Percentiles rank a stretch among this genome's conserved stretches.
Conservation (phyloP, 768 basidiomycete genomes). For the Pisolithus marmoratus region DNA sequence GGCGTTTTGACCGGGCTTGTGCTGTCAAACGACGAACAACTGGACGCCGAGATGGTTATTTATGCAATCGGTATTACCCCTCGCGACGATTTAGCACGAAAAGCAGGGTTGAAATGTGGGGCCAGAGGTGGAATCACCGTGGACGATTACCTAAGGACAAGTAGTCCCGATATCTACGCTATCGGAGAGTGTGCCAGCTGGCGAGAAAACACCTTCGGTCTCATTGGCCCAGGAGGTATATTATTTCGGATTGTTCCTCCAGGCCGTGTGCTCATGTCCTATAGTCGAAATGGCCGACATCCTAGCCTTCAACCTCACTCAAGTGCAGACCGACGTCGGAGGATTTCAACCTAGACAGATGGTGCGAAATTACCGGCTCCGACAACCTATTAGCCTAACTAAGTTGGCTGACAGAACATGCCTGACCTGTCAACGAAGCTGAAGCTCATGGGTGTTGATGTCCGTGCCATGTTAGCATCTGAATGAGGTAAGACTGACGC, state of each 20-base stretch:
- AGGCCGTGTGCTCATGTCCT: background rate
- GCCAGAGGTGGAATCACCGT: constrained; percentile 53
- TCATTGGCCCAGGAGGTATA: constrained; percentile 65
- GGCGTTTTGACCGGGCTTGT: constrained; percentile 43
- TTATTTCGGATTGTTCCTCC: background rate
- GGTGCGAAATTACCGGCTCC: constrained; percentile 18
- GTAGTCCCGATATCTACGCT: constrained; percentile 55
- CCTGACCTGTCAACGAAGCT: constrained; percentile 71
- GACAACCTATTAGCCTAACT: background rate
- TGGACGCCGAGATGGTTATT: constrained; percentile 51
- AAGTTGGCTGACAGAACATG: constrained; percentile 33
- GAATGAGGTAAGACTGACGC: background rate
- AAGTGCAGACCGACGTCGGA: constrained; percentile 39
- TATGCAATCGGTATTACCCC: constrained; percentile 69
- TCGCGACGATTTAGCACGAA: constrained; percentile 59
- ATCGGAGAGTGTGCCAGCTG: constrained; percentile 75
- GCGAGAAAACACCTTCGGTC: constrained; percentile 61
- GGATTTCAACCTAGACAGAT: constrained; percentile 39
- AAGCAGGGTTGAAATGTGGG: constrained; percentile 45
- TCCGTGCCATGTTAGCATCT: constrained; percentile 13
- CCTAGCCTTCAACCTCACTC: constrained; percentile 65
- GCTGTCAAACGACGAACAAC: constrained; percentile 40
- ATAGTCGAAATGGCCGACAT: constrained; percentile 69
- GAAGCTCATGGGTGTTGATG: constrained; percentile 52
- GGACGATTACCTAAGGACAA: constrained; percentile 51